A percentile compares a stretch with the other conserved stretches of the same genome.
These are phyloP conservation scores for Binderoboletus segoi DNA, from an alignment of 1,284 basidiomycete genomes.

Conservation along the genomic window DNA sequence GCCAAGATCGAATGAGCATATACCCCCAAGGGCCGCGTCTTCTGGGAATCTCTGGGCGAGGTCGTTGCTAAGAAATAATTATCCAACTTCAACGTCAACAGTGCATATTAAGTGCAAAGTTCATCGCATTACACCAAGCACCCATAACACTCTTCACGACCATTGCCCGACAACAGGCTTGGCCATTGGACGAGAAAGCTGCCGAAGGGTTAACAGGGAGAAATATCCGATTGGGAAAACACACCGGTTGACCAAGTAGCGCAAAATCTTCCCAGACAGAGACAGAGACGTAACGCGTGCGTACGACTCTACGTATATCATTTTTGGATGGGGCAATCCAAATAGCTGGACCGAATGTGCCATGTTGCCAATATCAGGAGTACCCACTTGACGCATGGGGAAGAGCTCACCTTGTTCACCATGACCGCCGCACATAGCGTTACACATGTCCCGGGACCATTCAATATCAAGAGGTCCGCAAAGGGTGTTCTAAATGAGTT, in stretches of 20 bases:
- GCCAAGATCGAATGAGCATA: no score
- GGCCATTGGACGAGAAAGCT: slow-evolving; percentile 92
- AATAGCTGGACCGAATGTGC: slow-evolving; percentile 59
- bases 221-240: slow-evolving; percentile 19
- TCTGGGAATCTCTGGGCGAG: neutral
- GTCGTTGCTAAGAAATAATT: neutral
- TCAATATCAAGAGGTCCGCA: slow-evolving; percentile 84
- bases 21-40: no score
- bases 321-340: slow-evolving; percentile 68
- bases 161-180: slow-evolving; percentile 46
- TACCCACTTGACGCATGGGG: neutral
- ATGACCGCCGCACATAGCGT: slow-evolving; percentile 76
- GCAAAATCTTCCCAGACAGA: slow-evolving; percentile 82
- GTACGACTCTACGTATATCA: slow-evolving; percentile 95
- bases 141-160: slow-evolving; percentile 54
- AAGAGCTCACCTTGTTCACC: slow-evolving; percentile 69
- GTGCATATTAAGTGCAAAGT: neutral
- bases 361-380: neutral
- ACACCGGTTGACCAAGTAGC: slow-evolving; percentile 81
- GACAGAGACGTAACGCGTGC: slow-evolving; percentile 86
- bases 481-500: slow-evolving; percentile 41
- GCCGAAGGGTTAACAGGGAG: slow-evolving; percentile 1
- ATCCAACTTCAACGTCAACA: neutral
- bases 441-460: slow-evolving; percentile 96
- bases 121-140: slow-evolving; percentile 59